Evolutionary conservation across 495 filamentous ascomycete species (phyloP).

Genomic region (Penicillium canariense): DNA sequence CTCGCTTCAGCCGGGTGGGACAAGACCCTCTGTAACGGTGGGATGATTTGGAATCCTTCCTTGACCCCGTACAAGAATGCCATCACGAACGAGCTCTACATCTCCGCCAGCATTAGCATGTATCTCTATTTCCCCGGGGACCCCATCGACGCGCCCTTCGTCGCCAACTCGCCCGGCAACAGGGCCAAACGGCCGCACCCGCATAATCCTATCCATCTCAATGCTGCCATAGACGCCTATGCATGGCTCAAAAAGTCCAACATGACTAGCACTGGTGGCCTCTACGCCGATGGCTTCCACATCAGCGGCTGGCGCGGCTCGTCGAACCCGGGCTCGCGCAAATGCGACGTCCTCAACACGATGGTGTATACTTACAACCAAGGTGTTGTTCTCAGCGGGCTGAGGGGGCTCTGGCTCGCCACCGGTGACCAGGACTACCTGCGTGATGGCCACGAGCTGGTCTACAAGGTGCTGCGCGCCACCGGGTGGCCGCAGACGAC

Average conservation of each 20-base stretch:
- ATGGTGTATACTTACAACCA: conserved; percentile 98
- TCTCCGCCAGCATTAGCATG: conserved; percentile 82
- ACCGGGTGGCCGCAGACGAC: conserved; percentile 63
- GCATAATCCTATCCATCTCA: conserved; percentile 64
- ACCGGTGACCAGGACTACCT: conserved; percentile 69
- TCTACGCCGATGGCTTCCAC: conserved; percentile 91
- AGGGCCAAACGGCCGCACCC: conserved; percentile 30
- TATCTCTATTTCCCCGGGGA: conserved; percentile 89
- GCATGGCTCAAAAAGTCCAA: conserved; percentile 72
- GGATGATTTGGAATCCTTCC: conserved; percentile 90
- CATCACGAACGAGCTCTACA: conserved; percentile 91
- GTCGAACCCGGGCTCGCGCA: conserved; percentile 46
- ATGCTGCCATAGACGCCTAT: conserved; percentile 74
- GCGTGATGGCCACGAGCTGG: conserved; percentile 71
- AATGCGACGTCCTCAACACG: conserved; percentile 77
- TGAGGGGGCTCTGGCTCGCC: conserved; percentile 72
- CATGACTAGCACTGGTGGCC: conserved; percentile 77
- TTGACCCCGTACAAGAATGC: conserved; percentile 92
- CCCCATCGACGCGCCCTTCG: conserved; percentile 65
- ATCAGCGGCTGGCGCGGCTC: conserved; percentile 61
- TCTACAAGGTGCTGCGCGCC: conserved; percentile 67
- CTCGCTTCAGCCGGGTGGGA: conserved; percentile 81
- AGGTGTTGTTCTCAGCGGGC: conserved; percentile 83
- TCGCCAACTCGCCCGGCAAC: conserved; percentile 14
- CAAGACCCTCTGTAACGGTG: conserved; percentile 74